Evolutionary conservation across 1,284 basidiomycete genomes (phyloP).

Genomic region (Coniferiporia sulphurascens): DNA sequence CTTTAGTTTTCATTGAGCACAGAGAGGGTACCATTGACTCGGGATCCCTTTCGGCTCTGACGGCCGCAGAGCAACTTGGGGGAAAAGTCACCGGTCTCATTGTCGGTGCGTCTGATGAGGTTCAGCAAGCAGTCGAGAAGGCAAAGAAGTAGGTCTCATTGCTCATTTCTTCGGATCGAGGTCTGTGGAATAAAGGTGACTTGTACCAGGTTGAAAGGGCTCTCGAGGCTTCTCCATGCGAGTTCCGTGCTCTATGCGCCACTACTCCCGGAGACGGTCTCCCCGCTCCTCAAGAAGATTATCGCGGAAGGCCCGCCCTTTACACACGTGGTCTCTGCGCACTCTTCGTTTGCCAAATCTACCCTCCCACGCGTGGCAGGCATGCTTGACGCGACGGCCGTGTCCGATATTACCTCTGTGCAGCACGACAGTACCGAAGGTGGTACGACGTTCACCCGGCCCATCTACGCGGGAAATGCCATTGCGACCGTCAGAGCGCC

Average conservation of each 20-base stretch:
- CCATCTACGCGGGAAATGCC: conserved; percentile 98
- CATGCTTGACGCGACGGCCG: conserved; percentile 75
- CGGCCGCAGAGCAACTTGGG: conserved; percentile 82
- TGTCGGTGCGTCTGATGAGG: conserved; percentile 68
- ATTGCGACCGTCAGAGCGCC: conserved; percentile 88
- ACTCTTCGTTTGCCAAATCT: conserved; percentile 71
- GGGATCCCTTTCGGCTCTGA: conserved; percentile 84
- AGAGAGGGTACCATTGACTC: conserved; percentile 78
- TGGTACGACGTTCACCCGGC: conserved; percentile 80
- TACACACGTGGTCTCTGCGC: conserved; percentile 88
- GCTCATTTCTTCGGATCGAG: not conserved
- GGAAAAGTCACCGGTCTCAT: conserved; percentile 88
- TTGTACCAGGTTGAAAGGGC: conserved; percentile 39
- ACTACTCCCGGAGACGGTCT: conserved; percentile 37
- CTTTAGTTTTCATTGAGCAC: conserved; percentile 89
- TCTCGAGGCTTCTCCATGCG: conserved; percentile 39
- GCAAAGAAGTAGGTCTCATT: conserved; percentile 65
- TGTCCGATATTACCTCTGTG: conserved; percentile 88
- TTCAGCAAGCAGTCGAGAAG: conserved; percentile 66
- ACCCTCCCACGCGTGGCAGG: conserved; percentile 88
- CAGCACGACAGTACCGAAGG: conserved; percentile 71
- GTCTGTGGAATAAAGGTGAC: not conserved
- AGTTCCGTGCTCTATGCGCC: conserved; percentile 45
- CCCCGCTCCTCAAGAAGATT: conserved; percentile 39
- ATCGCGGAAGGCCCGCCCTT: conserved; percentile 44